phyloP scores from a whole-genome alignment of 75 land plant genomes.

The Pseudotsuga menziesii region DNA sequence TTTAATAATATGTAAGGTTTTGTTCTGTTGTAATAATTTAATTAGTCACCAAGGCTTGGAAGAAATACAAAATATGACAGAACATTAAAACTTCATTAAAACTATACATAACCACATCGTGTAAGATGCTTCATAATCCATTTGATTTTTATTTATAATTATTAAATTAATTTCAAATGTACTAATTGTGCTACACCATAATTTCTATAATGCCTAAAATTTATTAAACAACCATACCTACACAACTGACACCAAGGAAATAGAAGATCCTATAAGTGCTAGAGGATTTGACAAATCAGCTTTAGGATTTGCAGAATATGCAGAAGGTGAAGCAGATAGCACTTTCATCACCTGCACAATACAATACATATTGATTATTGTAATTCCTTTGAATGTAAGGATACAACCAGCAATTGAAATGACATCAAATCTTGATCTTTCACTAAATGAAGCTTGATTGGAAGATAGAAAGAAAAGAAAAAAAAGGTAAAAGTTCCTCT shows the following conservation, averaged over 20 bases:
- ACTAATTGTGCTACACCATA: not conserved
- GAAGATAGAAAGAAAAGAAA: not conserved
- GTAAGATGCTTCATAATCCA: too few relatives aligned
- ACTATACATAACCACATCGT: too few relatives aligned
- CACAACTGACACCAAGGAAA: slow-evolving; percentile 84
- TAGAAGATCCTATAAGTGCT: slow-evolving; percentile 64
- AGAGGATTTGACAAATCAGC: slow-evolving; percentile 65
- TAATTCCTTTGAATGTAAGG: not conserved
- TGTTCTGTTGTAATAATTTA: too few relatives aligned
- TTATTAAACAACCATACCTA: slow-evolving; percentile 50
- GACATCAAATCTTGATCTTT: not conserved
- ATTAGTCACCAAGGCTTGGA: too few relatives aligned
- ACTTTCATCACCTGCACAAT: slow-evolving; percentile 71
- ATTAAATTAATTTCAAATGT: too few relatives aligned
- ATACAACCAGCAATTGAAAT: not conserved
- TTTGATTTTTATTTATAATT: too few relatives aligned
- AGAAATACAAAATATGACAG: too few relatives aligned
- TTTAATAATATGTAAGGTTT: too few relatives aligned
- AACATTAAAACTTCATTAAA: too few relatives aligned
- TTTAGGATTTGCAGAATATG: slow-evolving; percentile 89
- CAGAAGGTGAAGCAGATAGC: slow-evolving; percentile 87
- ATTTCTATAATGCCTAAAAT: slow-evolving; percentile 2
- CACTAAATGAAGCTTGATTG: not conserved
- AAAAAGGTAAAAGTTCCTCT: not conserved
- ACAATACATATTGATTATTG: not conserved